phyloP scores from a whole-genome alignment of 495 filamentous ascomycete genomes.

The Penicillium pulvis region DNA sequence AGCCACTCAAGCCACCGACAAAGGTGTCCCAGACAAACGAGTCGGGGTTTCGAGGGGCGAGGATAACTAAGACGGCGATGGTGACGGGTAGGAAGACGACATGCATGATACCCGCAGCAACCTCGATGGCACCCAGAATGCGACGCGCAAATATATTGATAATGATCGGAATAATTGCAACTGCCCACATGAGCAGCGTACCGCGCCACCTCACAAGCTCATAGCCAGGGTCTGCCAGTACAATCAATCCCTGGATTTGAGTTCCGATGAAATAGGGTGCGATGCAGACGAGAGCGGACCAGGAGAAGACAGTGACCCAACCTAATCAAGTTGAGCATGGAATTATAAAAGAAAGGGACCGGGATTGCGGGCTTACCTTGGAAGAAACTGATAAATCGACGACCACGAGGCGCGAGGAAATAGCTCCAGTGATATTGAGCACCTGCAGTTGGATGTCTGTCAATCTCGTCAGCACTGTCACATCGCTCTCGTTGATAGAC shows the following conservation, averaged over 20 bases:
- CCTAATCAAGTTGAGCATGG: conserved; percentile 18
- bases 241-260: conserved; percentile 37
- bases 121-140: conserved; percentile 50
- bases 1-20: conserved; percentile 48
- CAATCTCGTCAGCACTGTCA: neutral
- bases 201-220: conserved; percentile 41
- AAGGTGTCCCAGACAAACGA: conserved; percentile 48
- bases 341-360: neutral
- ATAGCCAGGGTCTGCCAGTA: conserved; percentile 23
- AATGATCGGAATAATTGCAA: neutral
- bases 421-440: conserved; percentile 52
- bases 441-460: conserved; percentile 28
- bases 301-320: conserved; percentile 36
- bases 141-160: conserved; percentile 48
- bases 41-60: conserved; percentile 47
- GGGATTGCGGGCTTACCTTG: conserved; percentile 28
- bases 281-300: conserved; percentile 34
- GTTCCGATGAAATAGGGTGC: conserved; percentile 34
- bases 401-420: conserved; percentile 40
- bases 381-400: conserved; percentile 44
- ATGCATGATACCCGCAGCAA: conserved; percentile 50
- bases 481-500: conserved; percentile 3
- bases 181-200: conserved; percentile 40
- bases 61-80: conserved; percentile 43
- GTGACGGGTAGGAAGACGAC: conserved; percentile 49